Conservation (phyloP, 23 red algal genomes). For the Cyanidium caldarium region DNA sequence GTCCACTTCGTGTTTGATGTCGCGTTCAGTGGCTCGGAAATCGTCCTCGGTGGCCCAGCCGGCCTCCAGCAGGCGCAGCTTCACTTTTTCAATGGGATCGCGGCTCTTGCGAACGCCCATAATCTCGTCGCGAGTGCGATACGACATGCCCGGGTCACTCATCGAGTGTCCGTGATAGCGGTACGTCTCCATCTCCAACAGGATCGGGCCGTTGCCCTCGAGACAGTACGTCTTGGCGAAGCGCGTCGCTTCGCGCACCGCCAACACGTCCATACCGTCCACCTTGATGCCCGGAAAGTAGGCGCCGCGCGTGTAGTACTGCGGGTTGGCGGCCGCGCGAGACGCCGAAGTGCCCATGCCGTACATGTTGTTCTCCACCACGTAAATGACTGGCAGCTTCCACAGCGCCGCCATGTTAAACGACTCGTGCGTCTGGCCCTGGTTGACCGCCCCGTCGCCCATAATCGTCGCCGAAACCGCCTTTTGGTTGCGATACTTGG, state of each 20-base stretch:
- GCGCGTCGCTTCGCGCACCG: slow-evolving; percentile 72
- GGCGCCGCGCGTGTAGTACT: slow-evolving; percentile 79
- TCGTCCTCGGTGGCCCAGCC: slow-evolving; percentile 66
- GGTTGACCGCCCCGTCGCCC: slow-evolving; percentile 94
- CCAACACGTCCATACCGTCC: slow-evolving; percentile 96
- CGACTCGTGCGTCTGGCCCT: slow-evolving; percentile 82
- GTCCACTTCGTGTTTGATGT: slow-evolving; percentile 76
- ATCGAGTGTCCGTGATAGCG: slow-evolving; percentile 96
- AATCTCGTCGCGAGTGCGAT: slow-evolving; percentile 82
- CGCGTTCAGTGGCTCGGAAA: slow-evolving; percentile 56
- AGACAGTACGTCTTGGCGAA: slow-evolving; percentile 32
- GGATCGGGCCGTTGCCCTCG: slow-evolving; percentile 50
- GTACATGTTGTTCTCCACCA: slow-evolving; percentile 83
- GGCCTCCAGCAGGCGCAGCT: slow-evolving; percentile 53
- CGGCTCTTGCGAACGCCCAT: slow-evolving; percentile 47
- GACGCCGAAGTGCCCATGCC: slow-evolving; percentile 88
- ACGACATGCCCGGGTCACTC: slow-evolving; percentile 85
- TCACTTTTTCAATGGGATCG: slow-evolving; percentile 91
- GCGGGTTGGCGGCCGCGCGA: slow-evolving; percentile 35
- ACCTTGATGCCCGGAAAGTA: slow-evolving; percentile 81
- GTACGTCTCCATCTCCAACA: slow-evolving; percentile 78
- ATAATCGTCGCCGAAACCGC: slow-evolving; percentile 79
- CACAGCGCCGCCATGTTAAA: slow-evolving; percentile 96
- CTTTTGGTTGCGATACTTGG: slow-evolving; percentile 63
- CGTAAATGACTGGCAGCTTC: slow-evolving; percentile 75